Conservation (phyloP, 2,329 filamentous ascomycete genomes). For the Sclerotinia trifoliorum region DNA sequence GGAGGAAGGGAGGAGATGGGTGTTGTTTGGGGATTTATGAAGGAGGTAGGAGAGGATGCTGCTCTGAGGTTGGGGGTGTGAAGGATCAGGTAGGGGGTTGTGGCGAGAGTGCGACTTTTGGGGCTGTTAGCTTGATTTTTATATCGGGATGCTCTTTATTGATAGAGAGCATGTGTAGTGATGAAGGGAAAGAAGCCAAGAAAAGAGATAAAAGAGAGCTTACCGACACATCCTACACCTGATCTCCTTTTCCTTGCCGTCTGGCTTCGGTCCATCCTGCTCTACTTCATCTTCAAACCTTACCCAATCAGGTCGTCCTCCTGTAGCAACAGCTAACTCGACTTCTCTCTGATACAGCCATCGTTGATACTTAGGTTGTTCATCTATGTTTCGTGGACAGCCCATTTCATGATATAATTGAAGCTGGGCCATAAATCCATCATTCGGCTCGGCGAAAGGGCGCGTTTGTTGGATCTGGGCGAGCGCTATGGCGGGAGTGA, state of each 20-base stretch:
- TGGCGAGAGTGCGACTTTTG: conserved; percentile 54
- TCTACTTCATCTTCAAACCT: conserved; percentile 73
- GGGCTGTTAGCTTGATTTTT: conserved; percentile 5
- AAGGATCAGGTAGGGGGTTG: conserved; percentile 57
- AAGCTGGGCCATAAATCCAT: conserved; percentile 87
- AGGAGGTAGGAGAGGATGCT: conserved; percentile 32
- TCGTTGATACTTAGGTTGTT: conserved; percentile 75
- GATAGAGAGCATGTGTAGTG: background rate
- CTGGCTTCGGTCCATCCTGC: conserved; percentile 31
- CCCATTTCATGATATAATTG: conserved; percentile 85
- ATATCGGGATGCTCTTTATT: background rate
- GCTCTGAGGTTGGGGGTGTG: conserved; percentile 45
- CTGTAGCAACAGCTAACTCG: conserved; percentile 66
- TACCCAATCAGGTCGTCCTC: conserved; percentile 76
- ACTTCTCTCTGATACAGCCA: conserved; percentile 68
- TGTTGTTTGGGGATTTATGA: conserved; percentile 21
- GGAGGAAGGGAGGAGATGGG: conserved; percentile 35
- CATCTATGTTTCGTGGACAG: conserved; percentile 67
- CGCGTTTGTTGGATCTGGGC: conserved; percentile 67
- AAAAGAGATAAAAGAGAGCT: conserved; percentile 8
- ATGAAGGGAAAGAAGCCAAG: background rate
- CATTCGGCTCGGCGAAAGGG: conserved; percentile 82
- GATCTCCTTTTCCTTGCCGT: conserved; percentile 52
- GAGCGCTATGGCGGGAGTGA: conserved; percentile 55
- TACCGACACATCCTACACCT: conserved; percentile 89